Base-by-base conservation (phyloP, 106 monocot genomes). In the Apostasia shenzhenica region DNA sequence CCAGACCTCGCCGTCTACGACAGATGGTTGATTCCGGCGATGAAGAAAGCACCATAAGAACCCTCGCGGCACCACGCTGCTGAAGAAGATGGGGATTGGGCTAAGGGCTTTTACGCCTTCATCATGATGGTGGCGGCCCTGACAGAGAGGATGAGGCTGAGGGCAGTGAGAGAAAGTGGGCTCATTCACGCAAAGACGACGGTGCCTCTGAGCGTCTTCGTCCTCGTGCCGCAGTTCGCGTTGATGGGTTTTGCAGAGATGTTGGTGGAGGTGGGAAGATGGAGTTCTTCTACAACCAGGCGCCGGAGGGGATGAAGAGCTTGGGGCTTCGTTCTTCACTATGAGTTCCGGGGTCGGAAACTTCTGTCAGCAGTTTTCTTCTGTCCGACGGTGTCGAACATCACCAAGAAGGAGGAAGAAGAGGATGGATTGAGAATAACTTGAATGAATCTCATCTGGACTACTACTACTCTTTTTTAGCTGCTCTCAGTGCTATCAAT, bases 401-500 rank as follows among this genome's bases (percentile, higher is more conserved):
- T 84, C 48, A 89, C 86, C 1, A 53, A 57, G 46, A 63, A 66
- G 69, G 76, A 6, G 81, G 80, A 2, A 48, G 49, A n/a, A 60
- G 45, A 8, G 89, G 89, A 26, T 93, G 93, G 89, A 73, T 93
- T n/a, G 64, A 56, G 41, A 83, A 86, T 47, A 73, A 85, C 40
- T 63, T 85, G 55, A 85, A 85, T 70, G 76, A 41, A 2, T 84
- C 84, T 11, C 71, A 42, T 61, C 70, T 84, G 2, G 77, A 81
- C 62, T 73, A 61, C 67, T 81, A 80, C 44, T 85, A 81, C 14
- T 59, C 26, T 5, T 76, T 83, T 51, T 68, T 75, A 47, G 70
- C 75, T 8, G 56, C 59, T 14, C 67, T 83, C 26, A 75, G 73
- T 59, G 26, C 41, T 8, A 1, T 83, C 0, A 83, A 83, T 65